Conservation (phyloP, 2,329 filamentous ascomycete species). For the Neonectria faginata region DNA sequence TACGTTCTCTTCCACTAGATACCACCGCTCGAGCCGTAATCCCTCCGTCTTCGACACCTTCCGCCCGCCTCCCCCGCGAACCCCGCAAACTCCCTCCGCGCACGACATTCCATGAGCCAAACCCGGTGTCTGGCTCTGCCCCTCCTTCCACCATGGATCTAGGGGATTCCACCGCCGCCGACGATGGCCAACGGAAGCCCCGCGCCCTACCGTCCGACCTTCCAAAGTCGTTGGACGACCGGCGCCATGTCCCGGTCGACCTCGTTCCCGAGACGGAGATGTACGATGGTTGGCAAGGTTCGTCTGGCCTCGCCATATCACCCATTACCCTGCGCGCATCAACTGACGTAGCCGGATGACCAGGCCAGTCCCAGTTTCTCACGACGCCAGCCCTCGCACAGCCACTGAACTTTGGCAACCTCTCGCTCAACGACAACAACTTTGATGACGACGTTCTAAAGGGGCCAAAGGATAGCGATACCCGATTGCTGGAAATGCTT, state of each 20-base stretch:
- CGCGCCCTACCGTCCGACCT: conserved; percentile 81
- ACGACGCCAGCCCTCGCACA: conserved; percentile 87
- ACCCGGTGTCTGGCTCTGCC: conserved; percentile 49
- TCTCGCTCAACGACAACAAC: conserved; percentile 84
- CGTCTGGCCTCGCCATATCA: conserved; percentile 44
- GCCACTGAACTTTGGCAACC: conserved; percentile 82
- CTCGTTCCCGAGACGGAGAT: conserved; percentile 89
- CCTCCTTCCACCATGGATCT: conserved; percentile 68
- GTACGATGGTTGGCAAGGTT: conserved; percentile 98
- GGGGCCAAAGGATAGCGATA: conserved; percentile 79
- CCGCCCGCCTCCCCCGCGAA: conserved; percentile 11
- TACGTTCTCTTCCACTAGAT: conserved; percentile 24
- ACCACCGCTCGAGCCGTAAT: conserved; percentile 14
- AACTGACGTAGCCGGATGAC: conserved; percentile 40
- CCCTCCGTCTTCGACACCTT: not conserved
- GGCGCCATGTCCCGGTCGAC: conserved; percentile 73
- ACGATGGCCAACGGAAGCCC: conserved; percentile 57
- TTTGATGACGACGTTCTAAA: conserved; percentile 72
- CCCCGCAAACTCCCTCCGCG: conserved; percentile 20
- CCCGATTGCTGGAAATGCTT: conserved; percentile 93
- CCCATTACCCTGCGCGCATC: conserved; percentile 35
- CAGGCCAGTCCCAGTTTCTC: conserved; percentile 95
- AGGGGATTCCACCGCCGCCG: conserved; percentile 60
- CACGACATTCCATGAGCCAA: conserved; percentile 50
- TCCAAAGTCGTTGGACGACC: conserved; percentile 91